Conservation (phyloP, 108 stramenopile species). For the Fistulifera solaris region DNA sequence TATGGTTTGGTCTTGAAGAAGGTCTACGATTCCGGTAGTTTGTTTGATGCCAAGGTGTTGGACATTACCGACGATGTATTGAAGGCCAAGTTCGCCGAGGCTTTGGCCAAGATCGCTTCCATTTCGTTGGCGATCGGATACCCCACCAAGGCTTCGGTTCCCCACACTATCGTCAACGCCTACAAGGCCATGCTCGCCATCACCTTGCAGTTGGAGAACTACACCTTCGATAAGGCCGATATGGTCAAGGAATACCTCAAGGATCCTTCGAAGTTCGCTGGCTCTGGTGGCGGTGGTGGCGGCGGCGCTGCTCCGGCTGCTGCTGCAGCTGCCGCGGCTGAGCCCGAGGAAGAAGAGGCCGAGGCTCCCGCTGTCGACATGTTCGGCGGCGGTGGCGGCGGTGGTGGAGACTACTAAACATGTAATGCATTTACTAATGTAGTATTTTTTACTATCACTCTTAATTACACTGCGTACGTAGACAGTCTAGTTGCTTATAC, state of each 20-base stretch:
- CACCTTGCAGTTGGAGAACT: constrained; percentile 81
- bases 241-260: constrained; percentile 72
- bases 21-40: constrained; percentile 93
- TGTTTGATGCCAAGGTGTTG: constrained; percentile 95
- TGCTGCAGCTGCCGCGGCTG: constrained; percentile 30
- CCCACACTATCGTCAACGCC: constrained; percentile 96
- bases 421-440: not conserved
- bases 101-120: constrained; percentile 72
- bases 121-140: constrained; percentile 84
- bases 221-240: constrained; percentile 90
- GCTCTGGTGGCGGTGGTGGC: constrained; percentile 58
- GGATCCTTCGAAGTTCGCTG: constrained; percentile 74
- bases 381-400: constrained; percentile 56
- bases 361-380: constrained; percentile 46
- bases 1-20: constrained; percentile 87
- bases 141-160: constrained; percentile 92
- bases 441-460: not conserved
- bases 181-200: constrained; percentile 92
- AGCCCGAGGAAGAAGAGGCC: constrained; percentile 50
- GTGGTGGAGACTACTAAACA: constrained; percentile 55
- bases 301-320: constrained; percentile 44
- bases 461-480: no score
- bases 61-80: constrained; percentile 93
- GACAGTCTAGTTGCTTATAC: no score
- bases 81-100: constrained; percentile 81